Percentiles rank a stretch among this genome's conserved stretches.
Evolutionary conservation across 2,329 filamentous ascomycete species (phyloP).

Genomic region (Exophiala sp.): DNA sequence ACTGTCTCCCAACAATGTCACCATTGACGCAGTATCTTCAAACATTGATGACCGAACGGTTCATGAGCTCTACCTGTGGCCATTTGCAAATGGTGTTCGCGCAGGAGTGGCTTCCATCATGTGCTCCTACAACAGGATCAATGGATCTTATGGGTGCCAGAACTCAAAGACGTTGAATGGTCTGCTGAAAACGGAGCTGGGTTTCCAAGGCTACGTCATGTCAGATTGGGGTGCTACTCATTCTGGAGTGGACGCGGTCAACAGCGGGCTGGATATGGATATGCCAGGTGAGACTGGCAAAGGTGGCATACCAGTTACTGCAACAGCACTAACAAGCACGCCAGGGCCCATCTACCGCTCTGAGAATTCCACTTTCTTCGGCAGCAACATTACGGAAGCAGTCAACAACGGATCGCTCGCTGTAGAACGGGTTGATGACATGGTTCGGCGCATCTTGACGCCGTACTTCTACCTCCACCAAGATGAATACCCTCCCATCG

Average conservation of each 20-base stretch:
- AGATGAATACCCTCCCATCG: slow-evolving; percentile 32
- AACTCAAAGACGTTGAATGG: slow-evolving; percentile 44
- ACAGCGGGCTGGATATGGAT: slow-evolving; percentile 43
- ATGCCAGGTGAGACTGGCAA: slow-evolving; percentile 36
- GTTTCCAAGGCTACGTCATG: slow-evolving; percentile 46
- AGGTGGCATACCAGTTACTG: no score
- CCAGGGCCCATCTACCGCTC: slow-evolving; percentile 12
- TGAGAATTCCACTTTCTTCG: slow-evolving; percentile 31
- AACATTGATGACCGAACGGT: slow-evolving; percentile 67
- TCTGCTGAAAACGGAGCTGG: slow-evolving; percentile 47
- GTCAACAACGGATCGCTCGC: slow-evolving; percentile 39
- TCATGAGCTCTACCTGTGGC: slow-evolving; percentile 73
- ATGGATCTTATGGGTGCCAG: slow-evolving; percentile 46
- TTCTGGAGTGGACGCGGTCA: slow-evolving; percentile 37
- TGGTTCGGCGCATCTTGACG: slow-evolving; percentile 43
- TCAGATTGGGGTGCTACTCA: slow-evolving; percentile 44
- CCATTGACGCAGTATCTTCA: slow-evolving; percentile 38
- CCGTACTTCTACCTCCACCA: slow-evolving; percentile 43
- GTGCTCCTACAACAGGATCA: slow-evolving; percentile 45
- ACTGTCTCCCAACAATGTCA: slow-evolving; percentile 49
- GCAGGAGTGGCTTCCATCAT: slow-evolving; percentile 53
- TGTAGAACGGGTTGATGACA: slow-evolving; percentile 42
- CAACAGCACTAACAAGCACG: neutral
- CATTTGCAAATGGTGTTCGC: slow-evolving; percentile 65
- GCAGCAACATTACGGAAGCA: slow-evolving; percentile 35